Evolutionary conservation across 176 grass and related monocot genomes (phyloP).

Genomic region (Rhynchospora breviuscula): DNA sequence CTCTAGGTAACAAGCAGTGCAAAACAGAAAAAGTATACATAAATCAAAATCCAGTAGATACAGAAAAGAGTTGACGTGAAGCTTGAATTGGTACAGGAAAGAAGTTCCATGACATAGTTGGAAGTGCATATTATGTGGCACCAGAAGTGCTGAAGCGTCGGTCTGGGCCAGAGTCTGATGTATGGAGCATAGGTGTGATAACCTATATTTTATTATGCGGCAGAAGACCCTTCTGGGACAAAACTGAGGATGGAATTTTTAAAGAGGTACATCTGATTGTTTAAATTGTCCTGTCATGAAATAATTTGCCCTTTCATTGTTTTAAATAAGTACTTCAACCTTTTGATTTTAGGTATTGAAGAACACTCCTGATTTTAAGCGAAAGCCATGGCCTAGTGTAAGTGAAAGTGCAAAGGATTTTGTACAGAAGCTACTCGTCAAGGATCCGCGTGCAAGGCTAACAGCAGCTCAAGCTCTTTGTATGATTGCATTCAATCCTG

Average conservation of each 20-base stretch:
- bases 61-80: neutral
- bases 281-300: neutral
- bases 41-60: neutral
- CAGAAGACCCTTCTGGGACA: conserved; percentile 91
- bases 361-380: conserved; percentile 84
- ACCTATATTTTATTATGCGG: conserved; percentile 94
- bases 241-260: conserved; percentile 98
- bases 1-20: neutral
- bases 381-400: conserved; percentile 88
- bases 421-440: conserved; percentile 89
- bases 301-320: neutral
- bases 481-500: conserved; percentile 35
- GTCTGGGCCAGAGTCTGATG: conserved; percentile 85
- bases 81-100: conserved; percentile 41
- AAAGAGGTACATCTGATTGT: conserved; percentile 54
- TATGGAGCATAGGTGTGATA: conserved; percentile 98
- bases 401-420: conserved; percentile 93
- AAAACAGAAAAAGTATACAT: neutral
- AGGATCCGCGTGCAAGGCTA: conserved; percentile 88
- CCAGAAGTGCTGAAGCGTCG: conserved; percentile 83
- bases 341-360: conserved; percentile 63
- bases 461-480: conserved; percentile 95
- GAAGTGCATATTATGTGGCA: conserved; percentile 92
- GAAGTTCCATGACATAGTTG: conserved; percentile 82
- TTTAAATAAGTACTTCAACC: neutral